Evolutionary conservation across 208 protist genomes (phyloP).

Genomic region (Trypanosoma avium): DNA sequence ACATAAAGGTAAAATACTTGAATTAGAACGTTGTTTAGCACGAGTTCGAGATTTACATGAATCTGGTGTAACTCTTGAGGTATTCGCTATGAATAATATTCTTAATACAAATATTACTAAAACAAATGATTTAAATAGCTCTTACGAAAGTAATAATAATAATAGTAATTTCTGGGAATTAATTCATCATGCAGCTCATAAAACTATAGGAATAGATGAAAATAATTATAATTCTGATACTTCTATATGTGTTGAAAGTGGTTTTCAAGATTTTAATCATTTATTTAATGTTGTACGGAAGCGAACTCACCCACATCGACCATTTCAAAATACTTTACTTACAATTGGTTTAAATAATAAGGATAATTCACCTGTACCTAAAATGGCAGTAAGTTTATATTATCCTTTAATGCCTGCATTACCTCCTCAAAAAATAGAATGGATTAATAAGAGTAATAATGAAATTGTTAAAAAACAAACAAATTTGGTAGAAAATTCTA

Average conservation of each 20-base stretch:
- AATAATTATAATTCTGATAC: neutral
- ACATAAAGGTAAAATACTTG: slow-evolving; percentile 29
- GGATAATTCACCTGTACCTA: slow-evolving; percentile 41
- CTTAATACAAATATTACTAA: neutral
- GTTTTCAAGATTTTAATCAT: slow-evolving; percentile 18
- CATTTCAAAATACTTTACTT: slow-evolving; percentile 40
- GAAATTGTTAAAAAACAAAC: slow-evolving; percentile 38
- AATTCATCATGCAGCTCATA: neutral
- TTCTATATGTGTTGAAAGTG: slow-evolving; percentile 17
- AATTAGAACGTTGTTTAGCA: slow-evolving; percentile 41
- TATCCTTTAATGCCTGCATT: slow-evolving; percentile 44
- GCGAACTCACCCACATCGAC: slow-evolving; percentile 50
- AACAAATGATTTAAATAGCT: neutral
- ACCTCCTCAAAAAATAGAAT: slow-evolving; percentile 21
- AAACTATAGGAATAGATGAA: neutral
- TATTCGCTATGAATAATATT: slow-evolving; percentile 51
- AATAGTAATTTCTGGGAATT: slow-evolving; percentile 13
- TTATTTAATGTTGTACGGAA: slow-evolving; percentile 38
- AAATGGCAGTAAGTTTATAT: slow-evolving; percentile 73
- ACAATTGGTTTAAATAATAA: slow-evolving; percentile 37
- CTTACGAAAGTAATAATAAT: neutral
- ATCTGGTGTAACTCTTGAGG: slow-evolving; percentile 55
- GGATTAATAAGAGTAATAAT: slow-evolving; percentile 60
- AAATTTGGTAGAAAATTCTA: slow-evolving; percentile 23
- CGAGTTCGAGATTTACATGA: slow-evolving; percentile 46